Evolutionary conservation across 441 rosid species (phyloP).

Genomic region (Adansonia rubrostipa): DNA sequence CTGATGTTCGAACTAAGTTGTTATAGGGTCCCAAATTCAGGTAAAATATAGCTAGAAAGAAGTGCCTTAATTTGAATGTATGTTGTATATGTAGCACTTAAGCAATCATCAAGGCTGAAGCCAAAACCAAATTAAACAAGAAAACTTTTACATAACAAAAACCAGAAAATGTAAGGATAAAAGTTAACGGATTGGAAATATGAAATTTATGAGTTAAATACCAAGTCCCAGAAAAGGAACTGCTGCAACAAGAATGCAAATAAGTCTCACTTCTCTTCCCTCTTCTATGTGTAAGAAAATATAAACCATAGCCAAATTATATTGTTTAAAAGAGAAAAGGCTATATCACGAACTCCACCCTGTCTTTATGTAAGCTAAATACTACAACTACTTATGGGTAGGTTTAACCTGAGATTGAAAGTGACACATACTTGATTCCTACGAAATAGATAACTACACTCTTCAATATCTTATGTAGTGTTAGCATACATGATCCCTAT

Average conservation of each 20-base stretch:
- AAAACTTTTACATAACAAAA: not conserved
- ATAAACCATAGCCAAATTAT: not conserved
- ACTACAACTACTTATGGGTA: not conserved
- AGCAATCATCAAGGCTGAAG: not conserved
- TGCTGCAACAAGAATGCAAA: not conserved
- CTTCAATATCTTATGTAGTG: not conserved
- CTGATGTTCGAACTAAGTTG: not conserved
- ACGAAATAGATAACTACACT: not conserved
- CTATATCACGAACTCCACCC: not conserved
- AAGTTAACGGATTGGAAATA: not conserved
- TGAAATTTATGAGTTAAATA: not conserved
- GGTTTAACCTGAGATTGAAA: not conserved
- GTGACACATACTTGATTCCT: not conserved
- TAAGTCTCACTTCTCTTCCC: not conserved
- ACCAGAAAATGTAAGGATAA: not conserved
- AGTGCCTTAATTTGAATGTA: not conserved
- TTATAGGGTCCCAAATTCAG: not conserved
- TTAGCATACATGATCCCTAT: not conserved
- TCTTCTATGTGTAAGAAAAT: not conserved
- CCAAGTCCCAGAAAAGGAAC: not conserved
- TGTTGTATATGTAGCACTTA: not conserved
- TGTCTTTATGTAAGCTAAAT: not conserved
- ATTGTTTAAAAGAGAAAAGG: not conserved
- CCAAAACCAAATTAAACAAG: not conserved
- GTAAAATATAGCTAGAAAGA: not conserved